phyloP scores from a whole-genome alignment of 2,329 filamentous ascomycete species.

The Clonostachys rosea region DNA sequence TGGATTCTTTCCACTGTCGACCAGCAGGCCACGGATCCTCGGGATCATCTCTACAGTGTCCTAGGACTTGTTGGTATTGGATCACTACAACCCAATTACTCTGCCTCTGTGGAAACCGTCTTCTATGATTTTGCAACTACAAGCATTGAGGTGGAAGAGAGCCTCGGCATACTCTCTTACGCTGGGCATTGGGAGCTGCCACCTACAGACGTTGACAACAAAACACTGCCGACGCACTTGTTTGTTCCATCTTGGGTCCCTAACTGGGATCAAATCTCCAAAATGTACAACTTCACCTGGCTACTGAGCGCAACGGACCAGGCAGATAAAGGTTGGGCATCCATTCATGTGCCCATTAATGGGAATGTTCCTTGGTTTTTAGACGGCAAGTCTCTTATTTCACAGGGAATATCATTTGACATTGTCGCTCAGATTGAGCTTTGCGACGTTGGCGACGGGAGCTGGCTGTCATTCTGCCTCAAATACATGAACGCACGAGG shows the following conservation, averaged over 20 bases:
- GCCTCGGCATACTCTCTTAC: neutral
- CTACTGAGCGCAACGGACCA: neutral
- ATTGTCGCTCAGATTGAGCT: neutral
- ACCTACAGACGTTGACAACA: neutral
- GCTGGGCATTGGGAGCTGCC: neutral
- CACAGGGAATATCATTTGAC: no score
- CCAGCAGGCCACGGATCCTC: neutral
- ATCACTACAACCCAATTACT: neutral
- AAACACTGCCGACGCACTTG: neutral
- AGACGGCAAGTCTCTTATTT: no score
- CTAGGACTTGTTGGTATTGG: neutral
- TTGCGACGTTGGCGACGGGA: neutral
- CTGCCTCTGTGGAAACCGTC: neutral
- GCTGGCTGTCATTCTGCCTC: neutral
- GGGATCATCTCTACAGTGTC: neutral
- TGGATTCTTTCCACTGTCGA: neutral
- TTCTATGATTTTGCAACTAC: neutral
- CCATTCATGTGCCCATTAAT: neutral
- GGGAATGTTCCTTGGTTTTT: no score
- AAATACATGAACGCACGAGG: neutral
- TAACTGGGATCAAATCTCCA: neutral
- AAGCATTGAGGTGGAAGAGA: neutral
- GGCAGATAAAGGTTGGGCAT: neutral
- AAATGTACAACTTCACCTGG: neutral
- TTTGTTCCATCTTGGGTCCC: neutral